phyloP scores from a whole-genome alignment of 1,284 basidiomycete species.

The Rhodotorula sp. region DNA sequence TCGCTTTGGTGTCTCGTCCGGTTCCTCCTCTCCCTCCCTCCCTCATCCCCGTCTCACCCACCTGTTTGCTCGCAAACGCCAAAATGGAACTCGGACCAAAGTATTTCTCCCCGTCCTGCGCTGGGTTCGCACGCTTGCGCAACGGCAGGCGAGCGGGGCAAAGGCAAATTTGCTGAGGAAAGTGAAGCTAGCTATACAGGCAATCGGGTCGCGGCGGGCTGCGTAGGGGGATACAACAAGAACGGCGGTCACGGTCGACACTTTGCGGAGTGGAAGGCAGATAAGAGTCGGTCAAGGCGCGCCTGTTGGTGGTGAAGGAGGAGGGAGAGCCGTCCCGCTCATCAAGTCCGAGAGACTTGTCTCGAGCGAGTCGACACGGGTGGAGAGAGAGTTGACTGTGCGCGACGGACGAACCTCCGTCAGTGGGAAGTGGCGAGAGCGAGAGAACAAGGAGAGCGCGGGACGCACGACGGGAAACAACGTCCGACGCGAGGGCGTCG shows the following conservation, averaged over 20 bases:
- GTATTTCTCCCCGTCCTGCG: no score
- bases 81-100: not conserved
- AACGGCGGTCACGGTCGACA: not conserved
- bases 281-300: not conserved
- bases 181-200: not conserved
- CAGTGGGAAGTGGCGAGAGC: not conserved
- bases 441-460: not conserved
- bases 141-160: no score
- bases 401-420: not conserved
- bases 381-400: conserved; percentile 31
- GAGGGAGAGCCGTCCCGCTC: conserved; percentile 18
- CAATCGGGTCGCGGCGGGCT: not conserved
- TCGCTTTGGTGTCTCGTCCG: no score
- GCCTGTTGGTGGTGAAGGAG: not conserved
- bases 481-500: conserved; percentile 34
- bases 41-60: not conserved
- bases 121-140: no score
- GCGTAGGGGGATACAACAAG: not conserved
- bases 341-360: conserved; percentile 33
- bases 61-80: not conserved
- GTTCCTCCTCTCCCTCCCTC: not conserved
- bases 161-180: not conserved
- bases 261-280: not conserved
- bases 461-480: conserved; percentile 32
- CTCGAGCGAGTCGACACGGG: conserved; percentile 39